Conservation (phyloP, 768 basidiomycete genomes). For the Podaxis sp. region DNA sequence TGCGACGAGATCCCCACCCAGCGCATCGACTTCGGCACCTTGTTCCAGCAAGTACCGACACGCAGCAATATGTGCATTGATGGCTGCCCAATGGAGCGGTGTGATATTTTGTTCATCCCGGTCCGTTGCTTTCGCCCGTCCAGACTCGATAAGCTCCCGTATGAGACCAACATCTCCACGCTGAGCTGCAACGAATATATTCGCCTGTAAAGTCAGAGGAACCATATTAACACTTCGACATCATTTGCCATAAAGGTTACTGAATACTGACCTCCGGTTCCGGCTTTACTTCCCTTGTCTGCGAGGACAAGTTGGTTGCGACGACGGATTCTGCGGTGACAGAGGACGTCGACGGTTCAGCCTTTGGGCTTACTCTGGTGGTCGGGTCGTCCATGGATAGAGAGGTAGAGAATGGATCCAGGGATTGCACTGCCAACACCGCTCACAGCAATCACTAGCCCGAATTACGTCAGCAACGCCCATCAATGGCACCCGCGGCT, state of each 20-base stretch:
- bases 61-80: conserved; percentile 90
- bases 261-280: conserved; percentile 35
- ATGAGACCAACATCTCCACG: conserved; percentile 75
- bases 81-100: conserved; percentile 97
- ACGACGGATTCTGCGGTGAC: conserved; percentile 47
- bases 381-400: conserved; percentile 39
- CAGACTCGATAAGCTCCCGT: conserved; percentile 67
- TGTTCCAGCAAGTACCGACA: conserved; percentile 88
- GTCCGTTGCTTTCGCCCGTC: conserved; percentile 69
- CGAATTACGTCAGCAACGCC: conserved; percentile 9
- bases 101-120: conserved; percentile 91
- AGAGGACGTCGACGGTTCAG: conserved; percentile 47
- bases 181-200: conserved; percentile 85
- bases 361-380: conserved; percentile 39
- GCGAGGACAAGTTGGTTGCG: conserved; percentile 47
- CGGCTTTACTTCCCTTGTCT: conserved; percentile 32
- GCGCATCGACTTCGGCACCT: conserved; percentile 92
- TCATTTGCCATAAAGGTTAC: not conserved
- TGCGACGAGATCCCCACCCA: conserved; percentile 91
- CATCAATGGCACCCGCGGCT: not conserved
- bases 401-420: not conserved
- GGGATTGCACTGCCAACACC: conserved; percentile 10
- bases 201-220: conserved; percentile 36
- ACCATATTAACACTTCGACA: conserved; percentile 6
- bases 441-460: not conserved